Conservation (phyloP, 2,329 filamentous ascomycete genomes). For the Nigrograna mackinnonii region DNA sequence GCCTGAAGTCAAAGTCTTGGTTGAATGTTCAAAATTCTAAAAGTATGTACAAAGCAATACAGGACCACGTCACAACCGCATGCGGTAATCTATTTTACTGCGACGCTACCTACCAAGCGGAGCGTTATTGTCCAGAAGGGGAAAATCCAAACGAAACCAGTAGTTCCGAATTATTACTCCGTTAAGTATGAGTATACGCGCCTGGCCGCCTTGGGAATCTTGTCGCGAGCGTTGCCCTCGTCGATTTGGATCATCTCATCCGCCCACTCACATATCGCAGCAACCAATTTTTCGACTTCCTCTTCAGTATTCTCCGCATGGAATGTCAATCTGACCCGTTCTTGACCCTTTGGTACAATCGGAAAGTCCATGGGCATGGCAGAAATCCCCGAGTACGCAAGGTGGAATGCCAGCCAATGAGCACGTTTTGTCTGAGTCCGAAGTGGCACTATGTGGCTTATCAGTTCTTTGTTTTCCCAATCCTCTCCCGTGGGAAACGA, state of each 20-base stretch:
- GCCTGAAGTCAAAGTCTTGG: too few species aligned
- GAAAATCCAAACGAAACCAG: too few species aligned
- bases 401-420: constrained; percentile 2
- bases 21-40: too few species aligned
- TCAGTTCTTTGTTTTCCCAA: constrained; percentile 4
- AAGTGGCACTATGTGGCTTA: constrained; percentile 4
- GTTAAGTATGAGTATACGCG: too few species aligned
- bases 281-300: constrained; percentile 24
- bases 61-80: too few species aligned
- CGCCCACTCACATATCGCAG: constrained; percentile 21
- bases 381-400: not conserved
- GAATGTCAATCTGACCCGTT: constrained; percentile 31
- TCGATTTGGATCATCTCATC: constrained; percentile 29
- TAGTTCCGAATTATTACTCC: too few species aligned
- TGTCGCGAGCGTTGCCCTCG: not conserved
- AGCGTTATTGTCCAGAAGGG: too few species aligned
- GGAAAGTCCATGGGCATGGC: constrained; percentile 24
- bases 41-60: too few species aligned
- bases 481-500: constrained; percentile 2
- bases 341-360: constrained; percentile 31
- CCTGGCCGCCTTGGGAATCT: constrained; percentile 5
- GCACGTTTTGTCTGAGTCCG: not conserved
- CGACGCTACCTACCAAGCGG: too few species aligned
- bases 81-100: too few species aligned
- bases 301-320: constrained; percentile 34